Base-by-base conservation (phyloP, 2,329 filamentous ascomycete species). In the Arthroderma uncinatum region DNA sequence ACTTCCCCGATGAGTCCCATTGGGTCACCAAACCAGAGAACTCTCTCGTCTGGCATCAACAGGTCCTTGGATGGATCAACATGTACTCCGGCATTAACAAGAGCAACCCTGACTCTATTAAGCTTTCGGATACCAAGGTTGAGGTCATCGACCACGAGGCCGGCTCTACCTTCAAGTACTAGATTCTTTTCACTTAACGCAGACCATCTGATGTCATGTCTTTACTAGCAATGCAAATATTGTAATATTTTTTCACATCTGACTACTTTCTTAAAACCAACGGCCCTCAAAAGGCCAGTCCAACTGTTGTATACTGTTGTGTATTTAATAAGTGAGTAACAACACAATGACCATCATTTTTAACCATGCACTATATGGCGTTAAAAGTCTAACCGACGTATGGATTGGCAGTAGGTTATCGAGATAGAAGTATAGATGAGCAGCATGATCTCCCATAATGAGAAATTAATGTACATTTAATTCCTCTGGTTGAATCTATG, bases 11-110 rank as follows among this genome's bases (percentile, higher is more conserved):
- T 67, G 85, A 87, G 71, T 79, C 81, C 56, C 83, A 86, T 63
- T 84, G 71, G 71, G 89, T 95, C 2, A 65, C 91, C 47, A 92
- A 93, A 66, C 86, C 84, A 0, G 90, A 95, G 71, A 95, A 95
- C 70, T 86, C 83, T n/a, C 73, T 95, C 16, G 80, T 92, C 4
- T 95, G 91, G 91, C 89, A 95, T 65, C 81, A 81, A 60, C 86
- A 89, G 67, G 89, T 95, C 14, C 68, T 95, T 14, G 80, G 79
- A 40, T 95, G 87, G 83, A 77, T 85, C 61, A 82, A 82, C 62
- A 73, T 73, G 62, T 79, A 80, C 52, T 70, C 71, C 1, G 72
- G 71, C 1, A 58, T 73, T 23, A 65, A 56, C 33, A 59, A 63
- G 52, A 60, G 57, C 36, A 69, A 70, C 34, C 60, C 66, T 1